Percentiles rank a stretch among this genome's conserved stretches.
phyloP scores from a whole-genome alignment of 306 rosid species.

The Astragalus glycyphyllos region DNA sequence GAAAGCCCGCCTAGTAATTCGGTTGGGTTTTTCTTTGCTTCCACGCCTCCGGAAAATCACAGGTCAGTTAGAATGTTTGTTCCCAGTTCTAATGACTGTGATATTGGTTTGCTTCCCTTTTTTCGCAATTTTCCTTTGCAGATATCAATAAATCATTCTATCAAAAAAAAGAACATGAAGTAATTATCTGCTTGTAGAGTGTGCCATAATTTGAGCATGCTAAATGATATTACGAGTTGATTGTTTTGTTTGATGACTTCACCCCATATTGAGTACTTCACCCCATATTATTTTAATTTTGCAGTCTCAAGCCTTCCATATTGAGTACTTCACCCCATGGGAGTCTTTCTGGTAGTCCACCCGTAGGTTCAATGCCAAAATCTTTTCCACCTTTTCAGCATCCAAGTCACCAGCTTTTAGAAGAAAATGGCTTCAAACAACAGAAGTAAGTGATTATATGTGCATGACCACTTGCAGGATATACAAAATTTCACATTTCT shows the following conservation, averaged over 20 bases:
- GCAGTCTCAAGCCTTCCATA: slow-evolving; percentile 77
- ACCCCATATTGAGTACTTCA: slow-evolving; percentile 82
- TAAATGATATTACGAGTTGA: slow-evolving; percentile 22
- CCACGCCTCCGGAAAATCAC: slow-evolving; percentile 92
- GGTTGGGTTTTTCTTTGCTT: slow-evolving; percentile 93
- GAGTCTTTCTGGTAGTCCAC: slow-evolving; percentile 76
- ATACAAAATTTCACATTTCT: slow-evolving; percentile 32
- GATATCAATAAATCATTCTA: slow-evolving; percentile 32
- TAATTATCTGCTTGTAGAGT: slow-evolving; percentile 36
- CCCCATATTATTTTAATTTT: slow-evolving; percentile 68
- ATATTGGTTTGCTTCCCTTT: slow-evolving; percentile 19
- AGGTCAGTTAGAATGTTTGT: slow-evolving; percentile 69
- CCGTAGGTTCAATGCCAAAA: slow-evolving; percentile 97
- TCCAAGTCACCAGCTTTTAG: slow-evolving; percentile 96
- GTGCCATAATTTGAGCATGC: slow-evolving; percentile 23
- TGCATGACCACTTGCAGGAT: background rate
- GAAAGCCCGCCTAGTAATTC: slow-evolving; percentile 97
- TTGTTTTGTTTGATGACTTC: slow-evolving; percentile 47
- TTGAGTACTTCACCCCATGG: slow-evolving; percentile 92
- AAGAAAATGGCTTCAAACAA: slow-evolving; percentile 95
- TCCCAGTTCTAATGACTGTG: slow-evolving; percentile 39
- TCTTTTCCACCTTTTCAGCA: slow-evolving; percentile 96
- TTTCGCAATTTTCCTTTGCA: background rate
- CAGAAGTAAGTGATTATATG: slow-evolving; percentile 75
- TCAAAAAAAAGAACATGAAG: slow-evolving; percentile 15